phyloP scores from a whole-genome alignment of 345 rosid genomes.

The Pelargonium nanum region DNA sequence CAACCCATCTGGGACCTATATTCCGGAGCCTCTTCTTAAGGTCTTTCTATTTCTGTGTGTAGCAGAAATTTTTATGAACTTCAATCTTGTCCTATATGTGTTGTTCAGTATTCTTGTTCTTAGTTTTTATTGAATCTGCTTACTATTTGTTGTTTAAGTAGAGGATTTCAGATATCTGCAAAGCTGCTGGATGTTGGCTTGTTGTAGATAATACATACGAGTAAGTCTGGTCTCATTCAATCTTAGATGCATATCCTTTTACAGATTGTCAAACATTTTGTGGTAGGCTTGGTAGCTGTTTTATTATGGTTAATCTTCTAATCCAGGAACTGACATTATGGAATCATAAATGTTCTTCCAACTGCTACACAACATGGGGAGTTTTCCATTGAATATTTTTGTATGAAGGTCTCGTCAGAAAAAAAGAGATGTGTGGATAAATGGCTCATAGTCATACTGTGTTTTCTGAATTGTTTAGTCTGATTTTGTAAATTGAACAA shows the following conservation, averaged over 20 bases:
- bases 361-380: too few relatives aligned
- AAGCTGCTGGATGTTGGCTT: conserved; percentile 83
- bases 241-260: conserved; percentile 1
- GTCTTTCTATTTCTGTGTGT: conserved; percentile 22
- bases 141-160: conserved; percentile 22
- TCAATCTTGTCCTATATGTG: neutral
- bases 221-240: conserved; percentile 39
- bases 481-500: too few relatives aligned
- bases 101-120: conserved; percentile 5
- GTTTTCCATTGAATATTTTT: too few relatives aligned
- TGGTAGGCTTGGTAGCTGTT: neutral
- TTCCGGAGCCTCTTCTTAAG: conserved; percentile 81
- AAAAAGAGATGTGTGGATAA: too few relatives aligned
- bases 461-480: too few relatives aligned
- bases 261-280: neutral
- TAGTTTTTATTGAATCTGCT: neutral
- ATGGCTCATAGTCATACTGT: too few relatives aligned
- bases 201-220: conserved; percentile 95
- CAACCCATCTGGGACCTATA: conserved; percentile 84
- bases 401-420: too few relatives aligned
- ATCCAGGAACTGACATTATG: too few relatives aligned
- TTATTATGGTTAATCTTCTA: too few relatives aligned
- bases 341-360: too few relatives aligned
- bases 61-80: neutral
- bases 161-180: conserved; percentile 86